A percentile compares a stretch with the other conserved stretches of the same genome.
These are phyloP conservation scores for Pseudoscleropodium purum DNA, from an alignment of 225 moss, liverwort and hornwort species.

Conservation along the genomic window DNA sequence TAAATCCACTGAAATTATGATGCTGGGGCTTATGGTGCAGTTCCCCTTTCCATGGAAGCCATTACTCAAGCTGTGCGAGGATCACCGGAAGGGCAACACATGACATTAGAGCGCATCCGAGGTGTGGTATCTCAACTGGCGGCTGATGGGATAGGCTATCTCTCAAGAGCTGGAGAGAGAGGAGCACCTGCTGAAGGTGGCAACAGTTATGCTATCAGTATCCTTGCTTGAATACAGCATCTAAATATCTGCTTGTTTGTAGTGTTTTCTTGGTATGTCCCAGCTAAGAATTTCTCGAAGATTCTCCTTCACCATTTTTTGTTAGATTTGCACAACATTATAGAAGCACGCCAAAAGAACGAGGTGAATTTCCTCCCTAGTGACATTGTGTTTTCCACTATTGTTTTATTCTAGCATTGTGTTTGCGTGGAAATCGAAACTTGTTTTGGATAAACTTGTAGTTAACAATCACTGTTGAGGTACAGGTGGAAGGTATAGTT, in stretches of 20 bases:
- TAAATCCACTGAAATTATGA: neutral
- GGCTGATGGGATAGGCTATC: conserved; percentile 67
- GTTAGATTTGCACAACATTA: conserved; percentile 71
- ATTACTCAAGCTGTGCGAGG: conserved; percentile 68
- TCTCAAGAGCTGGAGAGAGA: conserved; percentile 61
- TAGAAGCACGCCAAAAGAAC: conserved; percentile 69
- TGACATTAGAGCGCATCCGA: conserved; percentile 83
- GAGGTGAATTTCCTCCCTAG: conserved; percentile 39
- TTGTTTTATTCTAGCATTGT: neutral
- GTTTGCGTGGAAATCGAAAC: neutral
- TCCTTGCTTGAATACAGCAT: conserved; percentile 20
- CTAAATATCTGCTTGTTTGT: neutral
- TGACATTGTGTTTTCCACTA: neutral
- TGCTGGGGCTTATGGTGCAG: conserved; percentile 22
- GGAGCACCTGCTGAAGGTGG: conserved; percentile 41
- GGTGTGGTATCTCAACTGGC: conserved; percentile 77
- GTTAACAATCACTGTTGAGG: neutral
- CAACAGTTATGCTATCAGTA: conserved; percentile 78
- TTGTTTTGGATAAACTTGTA: neutral
- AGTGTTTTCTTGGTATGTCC: neutral
- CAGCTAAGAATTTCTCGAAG: neutral
- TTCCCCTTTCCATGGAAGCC: conserved; percentile 55
- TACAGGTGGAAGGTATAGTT: conserved; percentile 90
- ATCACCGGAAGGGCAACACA: conserved; percentile 59
- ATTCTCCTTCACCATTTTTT: conserved; percentile 1